These are phyloP conservation scores for Berberis vulgaris DNA, from an alignment of 164 flowering plant genomes.

Conservation along the genomic window DNA sequence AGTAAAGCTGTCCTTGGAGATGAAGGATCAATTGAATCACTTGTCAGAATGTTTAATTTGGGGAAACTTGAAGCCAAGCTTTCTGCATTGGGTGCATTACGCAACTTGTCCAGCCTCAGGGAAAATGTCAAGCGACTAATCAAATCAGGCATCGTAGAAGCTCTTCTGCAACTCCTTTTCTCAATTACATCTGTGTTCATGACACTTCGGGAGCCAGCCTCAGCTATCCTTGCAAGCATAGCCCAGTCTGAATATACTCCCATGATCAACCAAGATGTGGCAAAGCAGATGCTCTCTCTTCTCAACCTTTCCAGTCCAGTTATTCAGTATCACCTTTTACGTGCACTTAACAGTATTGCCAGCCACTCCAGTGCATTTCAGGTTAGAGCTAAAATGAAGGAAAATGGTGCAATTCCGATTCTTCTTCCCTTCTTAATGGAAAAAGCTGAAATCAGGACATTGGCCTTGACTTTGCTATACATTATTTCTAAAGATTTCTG, in stretches of 20 bases:
- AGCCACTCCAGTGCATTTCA: conserved; percentile 48
- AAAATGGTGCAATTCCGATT: conserved; percentile 63
- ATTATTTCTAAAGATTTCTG: conserved; percentile 46
- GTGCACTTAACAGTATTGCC: conserved; percentile 58
- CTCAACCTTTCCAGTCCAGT: conserved; percentile 55
- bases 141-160: conserved; percentile 43
- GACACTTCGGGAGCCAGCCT: conserved; percentile 89
- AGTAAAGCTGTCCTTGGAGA: conserved; percentile 52
- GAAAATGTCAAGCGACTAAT: conserved; percentile 45
- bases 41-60: conserved; percentile 53
- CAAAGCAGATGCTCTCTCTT: conserved; percentile 79
- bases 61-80: conserved; percentile 87
- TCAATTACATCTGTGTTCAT: conserved; percentile 82
- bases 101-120: conserved; percentile 36
- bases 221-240: conserved; percentile 73
- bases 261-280: conserved; percentile 41
- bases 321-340: conserved; percentile 53
- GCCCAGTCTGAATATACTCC: conserved; percentile 65
- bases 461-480: conserved; percentile 45
- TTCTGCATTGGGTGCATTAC: conserved; percentile 66
- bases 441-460: conserved; percentile 32
- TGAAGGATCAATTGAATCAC: conserved; percentile 69
- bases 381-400: conserved; percentile 56
- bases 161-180: conserved; percentile 83
- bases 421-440: conserved; percentile 59